Percentiles rank a stretch among this genome's conserved stretches.
These are phyloP conservation scores for Nannizziopsis arthrosporioides DNA, from an alignment of 2,329 filamentous ascomycete species.

Conservation along the genomic window DNA sequence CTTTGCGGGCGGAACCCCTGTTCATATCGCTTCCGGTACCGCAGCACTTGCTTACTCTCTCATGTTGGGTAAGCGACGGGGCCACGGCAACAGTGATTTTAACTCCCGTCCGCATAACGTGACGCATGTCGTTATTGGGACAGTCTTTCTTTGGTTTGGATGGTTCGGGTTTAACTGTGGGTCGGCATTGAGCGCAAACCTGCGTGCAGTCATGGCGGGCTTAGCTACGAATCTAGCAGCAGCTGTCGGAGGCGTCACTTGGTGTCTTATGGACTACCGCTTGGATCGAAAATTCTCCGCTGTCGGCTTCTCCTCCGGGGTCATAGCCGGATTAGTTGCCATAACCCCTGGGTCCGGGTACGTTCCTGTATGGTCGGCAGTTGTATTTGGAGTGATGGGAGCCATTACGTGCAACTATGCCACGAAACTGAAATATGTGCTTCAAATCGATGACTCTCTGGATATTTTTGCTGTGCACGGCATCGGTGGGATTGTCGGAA, in stretches of 20 bases:
- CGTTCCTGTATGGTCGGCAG: slow-evolving; percentile 72
- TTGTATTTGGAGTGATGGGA: slow-evolving; percentile 66
- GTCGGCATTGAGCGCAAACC: slow-evolving; percentile 66
- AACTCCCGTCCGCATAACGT: slow-evolving; percentile 91
- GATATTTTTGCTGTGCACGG: slow-evolving; percentile 81
- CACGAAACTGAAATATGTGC: slow-evolving; percentile 77
- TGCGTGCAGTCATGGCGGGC: slow-evolving; percentile 76
- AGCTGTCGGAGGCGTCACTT: slow-evolving; percentile 73
- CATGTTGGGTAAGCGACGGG: slow-evolving; percentile 76
- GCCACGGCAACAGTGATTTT: slow-evolving; percentile 74
- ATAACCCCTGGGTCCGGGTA: slow-evolving; percentile 83
- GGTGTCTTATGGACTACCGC: slow-evolving; percentile 80
- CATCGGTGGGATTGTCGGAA: slow-evolving; percentile 66
- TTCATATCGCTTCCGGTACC: slow-evolving; percentile 73
- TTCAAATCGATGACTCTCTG: slow-evolving; percentile 70
- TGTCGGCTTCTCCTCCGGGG: slow-evolving; percentile 83
- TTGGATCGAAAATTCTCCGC: slow-evolving; percentile 87
- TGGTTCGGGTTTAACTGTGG: slow-evolving; percentile 95
- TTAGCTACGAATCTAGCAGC: slow-evolving; percentile 78
- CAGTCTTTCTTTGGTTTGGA: slow-evolving; percentile 87
- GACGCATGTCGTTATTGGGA: slow-evolving; percentile 82
- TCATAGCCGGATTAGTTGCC: slow-evolving; percentile 73
- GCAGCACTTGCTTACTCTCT: slow-evolving; percentile 82
- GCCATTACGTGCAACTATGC: slow-evolving; percentile 75
- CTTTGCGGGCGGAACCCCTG: slow-evolving; percentile 81